Evolutionary conservation across 1,284 basidiomycete genomes (phyloP).

Genomic region (Ganoderma sp.): DNA sequence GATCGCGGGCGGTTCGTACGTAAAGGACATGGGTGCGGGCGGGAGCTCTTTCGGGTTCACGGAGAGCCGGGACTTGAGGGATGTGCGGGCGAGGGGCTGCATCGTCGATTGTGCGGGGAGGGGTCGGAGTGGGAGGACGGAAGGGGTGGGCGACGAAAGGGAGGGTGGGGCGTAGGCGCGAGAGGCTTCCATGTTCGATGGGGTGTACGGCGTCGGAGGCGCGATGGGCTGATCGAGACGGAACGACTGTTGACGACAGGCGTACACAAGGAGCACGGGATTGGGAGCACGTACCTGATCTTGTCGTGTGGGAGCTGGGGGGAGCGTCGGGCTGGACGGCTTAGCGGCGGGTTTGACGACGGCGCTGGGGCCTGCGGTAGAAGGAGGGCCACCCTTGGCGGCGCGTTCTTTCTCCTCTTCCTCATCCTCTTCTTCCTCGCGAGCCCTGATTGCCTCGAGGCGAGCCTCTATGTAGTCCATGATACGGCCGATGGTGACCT

Average conservation of each 20-base stretch:
- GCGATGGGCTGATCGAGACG: constrained; percentile 27
- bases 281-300: constrained; percentile 22
- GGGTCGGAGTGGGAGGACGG: constrained; percentile 34
- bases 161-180: constrained; percentile 33
- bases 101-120: constrained; percentile 19
- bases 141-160: constrained; percentile 42
- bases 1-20: constrained; percentile 24
- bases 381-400: constrained; percentile 26
- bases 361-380: constrained; percentile 29
- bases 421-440: constrained; percentile 80
- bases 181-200: constrained; percentile 32
- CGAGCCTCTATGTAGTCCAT: constrained; percentile 74
- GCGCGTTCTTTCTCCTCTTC: constrained; percentile 65
- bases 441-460: constrained; percentile 69
- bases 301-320: constrained; percentile 12
- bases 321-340: constrained; percentile 21
- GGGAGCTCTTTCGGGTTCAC: constrained; percentile 31
- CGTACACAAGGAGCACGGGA: not conserved
- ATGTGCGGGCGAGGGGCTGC: constrained; percentile 25
- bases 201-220: constrained; percentile 37
- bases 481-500: constrained; percentile 73
- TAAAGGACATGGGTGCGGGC: constrained; percentile 19
- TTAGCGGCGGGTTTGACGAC: constrained; percentile 25
- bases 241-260: constrained; percentile 13
- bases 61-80: constrained; percentile 34